Base-by-base conservation (phyloP, 176 grass and related monocot species). In the Triticum urartu region DNA sequence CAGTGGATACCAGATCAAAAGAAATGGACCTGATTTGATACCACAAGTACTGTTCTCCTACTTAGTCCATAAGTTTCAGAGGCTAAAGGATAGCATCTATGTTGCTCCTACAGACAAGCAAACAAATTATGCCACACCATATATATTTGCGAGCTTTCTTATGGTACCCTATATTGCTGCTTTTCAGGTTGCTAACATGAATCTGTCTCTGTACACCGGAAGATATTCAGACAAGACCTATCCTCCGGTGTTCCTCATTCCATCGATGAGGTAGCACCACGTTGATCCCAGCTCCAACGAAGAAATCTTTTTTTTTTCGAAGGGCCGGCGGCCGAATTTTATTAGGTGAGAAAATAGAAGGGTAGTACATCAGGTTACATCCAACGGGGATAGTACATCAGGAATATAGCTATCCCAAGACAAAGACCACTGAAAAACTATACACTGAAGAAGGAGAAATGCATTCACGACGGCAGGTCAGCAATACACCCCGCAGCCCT, bases 141-240 rank as follows among this genome's bases (percentile, higher is more conserved):
- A 14, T 66, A 4, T 84, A 48, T 72, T 73, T 39, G 58, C 34
- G 34, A 35, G 34, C 34, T 35, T 35, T 35, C 4, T 35, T 35
- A 35, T 35, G 34, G 34, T 35, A 35, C 34, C 34, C 5, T 38
- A 38, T 6, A 38, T 7, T 38, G 25, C 6, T 32, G 18, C 25
- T 80, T 81, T 38, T 59, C 4, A 48, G 61, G 77, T 62, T 22
- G 24, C 7, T 34, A 90, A 91, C 91, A 87, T 2, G 83, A 91
- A 97, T 8, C 87, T 40, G 69, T 97, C 95, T 79, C 88, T 98
- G 87, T 98, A 90, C 68, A 93, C 89, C 0, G 84, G 86, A 13
- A 95, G 77, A 60, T 95, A 97, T 20, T 85, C 93, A 2, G 83
- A 86, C 89, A 88, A 88, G 38, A 97, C 85, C 62, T 48, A 14